Base-by-base conservation (phyloP, 495 filamentous ascomycete genomes). In the Neurospora sp. region DNA sequence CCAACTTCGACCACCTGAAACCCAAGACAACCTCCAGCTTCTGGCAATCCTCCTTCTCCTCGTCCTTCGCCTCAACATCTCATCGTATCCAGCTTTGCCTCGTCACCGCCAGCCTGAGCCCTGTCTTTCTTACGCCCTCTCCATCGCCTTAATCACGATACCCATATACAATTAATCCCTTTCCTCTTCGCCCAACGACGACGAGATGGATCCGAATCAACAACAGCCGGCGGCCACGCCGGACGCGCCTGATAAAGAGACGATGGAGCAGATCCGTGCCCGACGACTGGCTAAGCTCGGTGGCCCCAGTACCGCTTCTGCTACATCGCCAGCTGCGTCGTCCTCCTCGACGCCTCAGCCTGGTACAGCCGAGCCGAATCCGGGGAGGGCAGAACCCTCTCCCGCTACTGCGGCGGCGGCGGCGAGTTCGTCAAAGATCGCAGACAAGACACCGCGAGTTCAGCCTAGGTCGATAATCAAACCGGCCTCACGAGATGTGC, bases 281-380 rank as follows among this genome's bases (percentile, higher is more conserved):
- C 79, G 82, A 22, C 73, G 84, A 61, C 74, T 86, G 11, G 82
- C 78, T 31, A 85, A 82, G 75, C 82, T 86, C 5, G 80, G 80
- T 39, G 82, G 80, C 16, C 65, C 78, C 11, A 35, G 76, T n/a
- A 22, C 75, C 9, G 71, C 72, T 11, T 37, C 73, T 2, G 39
- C 76, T 10, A 40, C 72, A 40, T 59, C 70, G 5, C 42, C 75
- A 31, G 42, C 48, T 4, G 40, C 76, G 39, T 8, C 65, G 16
- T 68, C 71, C n/a, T 69, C 68, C 20, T 70, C 38, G 2, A 42
- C 70, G 18, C 70, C 70, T 27, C n/a, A 48, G 5, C 27, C 73
- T 3, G 46, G 10, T 10, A 27, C 20, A 27, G 18, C 70, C 42
- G 73, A 74, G 7, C 73, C 76, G 6, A 73, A 71, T 35, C 48